Base-by-base conservation (phyloP, 2,329 filamentous ascomycete genomes). In the Xylariales sp. region DNA sequence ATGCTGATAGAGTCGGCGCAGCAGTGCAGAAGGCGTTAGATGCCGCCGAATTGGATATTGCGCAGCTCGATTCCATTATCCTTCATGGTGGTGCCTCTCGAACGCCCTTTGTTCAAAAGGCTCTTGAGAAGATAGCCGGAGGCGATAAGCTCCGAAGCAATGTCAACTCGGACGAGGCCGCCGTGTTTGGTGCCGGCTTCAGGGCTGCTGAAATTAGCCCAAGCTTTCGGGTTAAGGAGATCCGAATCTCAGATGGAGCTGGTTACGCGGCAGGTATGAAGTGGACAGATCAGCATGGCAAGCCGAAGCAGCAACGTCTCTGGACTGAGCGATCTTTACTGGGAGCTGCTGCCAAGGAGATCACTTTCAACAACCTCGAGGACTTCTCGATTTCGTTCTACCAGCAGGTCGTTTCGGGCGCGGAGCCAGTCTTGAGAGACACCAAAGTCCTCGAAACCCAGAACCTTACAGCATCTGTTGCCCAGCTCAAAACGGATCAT, bases 201-300 rank as follows among this genome's bases (percentile, higher is more conserved):
- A 88, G 90, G 57, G 93, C 88, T 35, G 93, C 93, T 37, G 81
- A 88, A 51, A 74, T 98, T 41, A 96, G 88, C 65, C 89, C 91
- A 28, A 91, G 86, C 59, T 98, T 98, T 80, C 84, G 89, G 44
- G 93, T 98, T 57, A 98, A 97, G 74, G 93, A 97, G 57, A 98
- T 98, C 48, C 77, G 86, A 42, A 79, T 86, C 36, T 75, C 71
- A n/a, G 93, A 98, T 52, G 79, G 76, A 16, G 77, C 86, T 29
- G 73, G 74, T 29, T 96, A 93, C 58, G 70, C 81, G 3, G 76
- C 85, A 19, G 81, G 81, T 40, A 76, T 95, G 52, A 85, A 83
- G 60, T 95, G 88, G 78, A 78, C 69, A 25, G 70, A 69, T 42
- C 72, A 78, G 40, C 80, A 85, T 45, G 75, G 78, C 28, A 86